A percentile compares a stretch with the other conserved stretches of the same genome.
These are phyloP conservation scores for Noccaea caerulescens DNA, from an alignment of 345 rosid species.

Conservation along the genomic window DNA sequence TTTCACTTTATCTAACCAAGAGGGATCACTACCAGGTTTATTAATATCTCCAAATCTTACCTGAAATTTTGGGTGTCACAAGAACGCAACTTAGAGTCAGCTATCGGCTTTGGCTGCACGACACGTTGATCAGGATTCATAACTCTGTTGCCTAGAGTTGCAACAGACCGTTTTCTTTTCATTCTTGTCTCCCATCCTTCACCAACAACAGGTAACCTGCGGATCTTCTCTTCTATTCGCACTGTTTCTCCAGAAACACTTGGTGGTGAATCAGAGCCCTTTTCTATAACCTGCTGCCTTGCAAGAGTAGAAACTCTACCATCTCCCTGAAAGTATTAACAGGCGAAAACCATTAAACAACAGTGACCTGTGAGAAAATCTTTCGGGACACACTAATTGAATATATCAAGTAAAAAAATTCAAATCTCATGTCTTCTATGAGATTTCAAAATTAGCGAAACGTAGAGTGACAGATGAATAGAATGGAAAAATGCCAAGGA, in stretches of 20 bases:
- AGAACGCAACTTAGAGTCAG: constrained; percentile 71
- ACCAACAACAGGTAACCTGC: constrained; percentile 76
- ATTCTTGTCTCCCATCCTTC: constrained; percentile 95
- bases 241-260: constrained; percentile 55
- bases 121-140: constrained; percentile 62
- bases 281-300: constrained; percentile 67
- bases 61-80: constrained; percentile 77
- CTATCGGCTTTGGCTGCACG: constrained; percentile 58
- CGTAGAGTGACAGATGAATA: constrained; percentile 6
- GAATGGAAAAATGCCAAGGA: not conserved
- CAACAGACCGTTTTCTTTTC: constrained; percentile 92
- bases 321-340: constrained; percentile 54
- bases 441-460: constrained; percentile 17
- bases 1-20: constrained; percentile 17
- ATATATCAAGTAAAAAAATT: not conserved
- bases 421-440: not conserved
- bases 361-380: constrained; percentile 27
- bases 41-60: constrained; percentile 46
- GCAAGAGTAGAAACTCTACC: constrained; percentile 51
- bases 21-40: constrained; percentile 9
- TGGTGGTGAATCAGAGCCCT: constrained; percentile 66
- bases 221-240: constrained; percentile 77
- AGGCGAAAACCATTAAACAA: constrained; percentile 27
- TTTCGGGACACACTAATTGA: constrained; percentile 7
- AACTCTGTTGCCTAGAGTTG: constrained; percentile 68